Base-by-base conservation (phyloP, 2,329 filamentous ascomycete genomes). In the Exophiala oligosperma region DNA sequence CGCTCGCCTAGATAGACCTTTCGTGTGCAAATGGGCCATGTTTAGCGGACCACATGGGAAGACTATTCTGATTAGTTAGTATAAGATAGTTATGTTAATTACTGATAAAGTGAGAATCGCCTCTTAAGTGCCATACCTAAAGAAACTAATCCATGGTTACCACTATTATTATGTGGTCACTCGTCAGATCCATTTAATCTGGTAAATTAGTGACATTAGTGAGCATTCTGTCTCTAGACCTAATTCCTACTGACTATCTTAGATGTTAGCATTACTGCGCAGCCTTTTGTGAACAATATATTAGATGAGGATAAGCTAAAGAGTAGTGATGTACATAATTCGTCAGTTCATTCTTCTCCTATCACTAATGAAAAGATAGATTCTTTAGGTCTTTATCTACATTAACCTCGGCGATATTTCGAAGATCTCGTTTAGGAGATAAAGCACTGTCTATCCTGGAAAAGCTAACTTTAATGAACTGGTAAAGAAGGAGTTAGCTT, bases 71-170 rank as follows among this genome's bases (percentile, higher is more conserved):
- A 63, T 72, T 9, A 54, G 11, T 23, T 53, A 70, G 9, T 75
- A 70, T 61, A 63, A 73, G 58, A 74, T 53, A 14, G 62, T 72
- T 41, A 49, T 76, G 3, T 63, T 72, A 49, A 53, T 76, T 9
- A 67, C 71, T 11, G 73, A 63, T 50, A 66, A 66, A 29, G 70
- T 69, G 53, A 66, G 73, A 8, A 70, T 76, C 29, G 67, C 66
- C 7, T 64, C 58, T 14, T 60, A 68, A 26, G 62, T 75, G 46
- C 68, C 65, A 28, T 72, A 74, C 60, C 57, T 76, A 2, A 73
- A 72, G 57, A 59, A 74, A 62, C 65, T 75, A n/a, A 69, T 77
- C 40, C 59, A 73, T 49, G 62, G 69, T n/a, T 73, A 73, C 54
- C 72, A 72, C 46, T 68, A 68, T 28, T 66, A 60, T 47, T 67